A percentile compares a stretch with the other conserved stretches of the same genome.
Conservation (phyloP, 306 rosid species). For the Cicer pinnatifidum region DNA sequence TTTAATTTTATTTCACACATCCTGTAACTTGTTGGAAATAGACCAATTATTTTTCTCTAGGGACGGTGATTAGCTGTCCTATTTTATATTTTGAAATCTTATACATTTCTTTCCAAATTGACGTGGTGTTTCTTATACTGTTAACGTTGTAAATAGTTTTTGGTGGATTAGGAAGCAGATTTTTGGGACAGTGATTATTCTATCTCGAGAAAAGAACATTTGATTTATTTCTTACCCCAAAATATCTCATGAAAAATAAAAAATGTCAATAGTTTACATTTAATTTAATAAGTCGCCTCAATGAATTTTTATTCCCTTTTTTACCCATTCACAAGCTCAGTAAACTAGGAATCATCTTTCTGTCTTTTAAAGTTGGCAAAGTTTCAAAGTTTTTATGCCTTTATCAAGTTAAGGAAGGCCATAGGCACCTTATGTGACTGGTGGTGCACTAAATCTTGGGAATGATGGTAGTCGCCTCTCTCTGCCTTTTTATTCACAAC, state of each 20-base stretch:
- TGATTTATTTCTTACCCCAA: not conserved
- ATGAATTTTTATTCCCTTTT: not conserved
- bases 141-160: slow-evolving; percentile 9
- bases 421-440: slow-evolving; percentile 2
- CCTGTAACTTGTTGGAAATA: slow-evolving; percentile 28
- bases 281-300: slow-evolving; percentile 18
- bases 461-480: not conserved
- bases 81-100: slow-evolving; percentile 3
- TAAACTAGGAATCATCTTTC: slow-evolving; percentile 28
- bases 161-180: not conserved
- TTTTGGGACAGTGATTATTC: slow-evolving; percentile 30
- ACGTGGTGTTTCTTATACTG: slow-evolving; percentile 29
- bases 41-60: slow-evolving; percentile 12
- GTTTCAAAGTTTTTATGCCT: slow-evolving; percentile 5
- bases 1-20: slow-evolving; percentile 13
- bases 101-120: slow-evolving; percentile 22
- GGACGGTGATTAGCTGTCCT: not conserved
- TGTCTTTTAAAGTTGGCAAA: slow-evolving; percentile 18
- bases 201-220: slow-evolving; percentile 35
- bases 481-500: slow-evolving; percentile 22
- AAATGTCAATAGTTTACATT: not conserved
- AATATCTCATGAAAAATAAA: not conserved
- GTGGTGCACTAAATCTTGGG: slow-evolving; percentile 11
- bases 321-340: not conserved
- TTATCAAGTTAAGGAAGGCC: slow-evolving; percentile 12